phyloP scores from a whole-genome alignment of 768 basidiomycete species.

The Pilatotrama ljubarskyi region DNA sequence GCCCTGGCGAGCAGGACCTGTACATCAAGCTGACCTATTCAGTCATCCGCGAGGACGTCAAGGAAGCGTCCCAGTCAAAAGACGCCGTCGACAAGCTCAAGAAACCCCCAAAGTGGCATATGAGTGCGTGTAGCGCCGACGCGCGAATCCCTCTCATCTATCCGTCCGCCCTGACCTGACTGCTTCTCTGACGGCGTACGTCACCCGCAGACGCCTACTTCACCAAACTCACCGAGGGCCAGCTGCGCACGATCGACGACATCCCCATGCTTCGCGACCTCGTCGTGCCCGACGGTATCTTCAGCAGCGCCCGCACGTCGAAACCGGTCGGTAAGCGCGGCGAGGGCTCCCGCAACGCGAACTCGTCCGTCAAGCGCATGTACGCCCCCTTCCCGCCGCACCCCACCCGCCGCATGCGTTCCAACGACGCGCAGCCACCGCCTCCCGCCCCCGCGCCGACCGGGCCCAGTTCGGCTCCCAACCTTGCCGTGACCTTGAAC shows the following conservation, averaged over 20 bases:
- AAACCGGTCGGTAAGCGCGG: constrained; percentile 20
- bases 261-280: constrained; percentile 58
- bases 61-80: constrained; percentile 44
- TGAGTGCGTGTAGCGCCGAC: constrained; percentile 56
- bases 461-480: constrained; percentile 8
- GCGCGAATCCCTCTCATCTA: constrained; percentile 16
- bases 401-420: constrained; percentile 17
- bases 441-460: constrained; percentile 7
- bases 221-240: constrained; percentile 72
- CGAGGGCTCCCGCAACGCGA: constrained; percentile 17
- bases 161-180: background rate
- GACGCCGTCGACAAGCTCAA: constrained; percentile 36
- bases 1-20: constrained; percentile 35
- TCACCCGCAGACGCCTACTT: constrained; percentile 71
- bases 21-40: constrained; percentile 86
- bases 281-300: constrained; percentile 64
- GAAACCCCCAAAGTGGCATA: constrained; percentile 70
- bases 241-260: constrained; percentile 70
- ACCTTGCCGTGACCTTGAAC: background rate
- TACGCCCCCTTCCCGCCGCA: constrained; percentile 43
- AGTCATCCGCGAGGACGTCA: constrained; percentile 44
- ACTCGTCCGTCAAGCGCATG: constrained; percentile 36
- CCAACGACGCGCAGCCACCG: constrained; percentile 14
- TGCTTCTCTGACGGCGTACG: constrained; percentile 13
- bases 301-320: constrained; percentile 53